These are phyloP conservation scores for Zangia roseola DNA, from an alignment of 768 basidiomycete genomes.

Conservation along the genomic window DNA sequence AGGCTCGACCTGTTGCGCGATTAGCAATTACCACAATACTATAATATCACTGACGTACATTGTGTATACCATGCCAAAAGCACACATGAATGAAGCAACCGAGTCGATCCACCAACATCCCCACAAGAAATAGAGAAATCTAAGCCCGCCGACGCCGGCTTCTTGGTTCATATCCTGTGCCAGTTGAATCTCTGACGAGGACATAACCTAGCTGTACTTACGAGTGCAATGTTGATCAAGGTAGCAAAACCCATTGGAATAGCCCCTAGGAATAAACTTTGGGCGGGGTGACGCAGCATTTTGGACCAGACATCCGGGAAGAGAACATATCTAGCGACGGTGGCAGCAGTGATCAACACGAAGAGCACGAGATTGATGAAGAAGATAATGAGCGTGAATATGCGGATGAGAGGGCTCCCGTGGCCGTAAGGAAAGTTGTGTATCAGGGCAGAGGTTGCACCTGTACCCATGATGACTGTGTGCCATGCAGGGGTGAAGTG, in stretches of 20 bases:
- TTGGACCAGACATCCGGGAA: slow-evolving; percentile 43
- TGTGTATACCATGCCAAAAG: slow-evolving; percentile 48
- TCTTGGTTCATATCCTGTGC: slow-evolving; percentile 34
- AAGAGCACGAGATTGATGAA: slow-evolving; percentile 42
- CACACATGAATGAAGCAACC: slow-evolving; percentile 39
- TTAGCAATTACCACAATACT: background rate
- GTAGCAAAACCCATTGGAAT: slow-evolving; percentile 47
- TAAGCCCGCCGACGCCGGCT: slow-evolving; percentile 34
- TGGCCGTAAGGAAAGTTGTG: slow-evolving; percentile 44
- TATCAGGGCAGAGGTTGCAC: slow-evolving; percentile 39
- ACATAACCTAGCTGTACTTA: slow-evolving; percentile 18
- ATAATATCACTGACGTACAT: slow-evolving; percentile 34
- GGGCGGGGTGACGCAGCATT: slow-evolving; percentile 46
- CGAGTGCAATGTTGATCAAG: slow-evolving; percentile 40
- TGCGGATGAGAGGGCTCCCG: slow-evolving; percentile 31
- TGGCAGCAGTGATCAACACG: slow-evolving; percentile 31
- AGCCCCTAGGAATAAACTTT: slow-evolving; percentile 45
- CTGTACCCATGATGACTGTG: slow-evolving; percentile 49
- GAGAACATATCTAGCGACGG: slow-evolving; percentile 39
- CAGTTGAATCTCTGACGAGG: background rate
- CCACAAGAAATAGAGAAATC: slow-evolving; percentile 43
- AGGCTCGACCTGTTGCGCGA: slow-evolving; percentile 39
- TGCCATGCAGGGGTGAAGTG: slow-evolving; percentile 50
- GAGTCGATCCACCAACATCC: slow-evolving; percentile 54
- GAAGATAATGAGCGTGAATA: slow-evolving; percentile 38